Conservation (phyloP, 192 early-diverging fungal species). For the Mortierella claussenii region DNA sequence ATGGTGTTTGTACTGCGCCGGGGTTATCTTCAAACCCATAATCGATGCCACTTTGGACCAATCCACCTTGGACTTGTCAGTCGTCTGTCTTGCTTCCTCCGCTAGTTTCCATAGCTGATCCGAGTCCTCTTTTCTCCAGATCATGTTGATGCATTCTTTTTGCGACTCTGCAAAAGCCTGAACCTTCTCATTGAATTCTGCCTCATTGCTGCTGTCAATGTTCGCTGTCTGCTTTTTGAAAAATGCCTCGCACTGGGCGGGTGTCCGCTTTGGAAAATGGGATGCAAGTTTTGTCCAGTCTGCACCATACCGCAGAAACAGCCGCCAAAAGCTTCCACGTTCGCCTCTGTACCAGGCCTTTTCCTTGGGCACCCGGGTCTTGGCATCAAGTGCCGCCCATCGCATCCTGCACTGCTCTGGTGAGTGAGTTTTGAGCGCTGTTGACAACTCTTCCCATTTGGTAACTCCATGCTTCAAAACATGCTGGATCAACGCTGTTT, state of each 20-base stretch:
- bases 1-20: conserved; percentile 36
- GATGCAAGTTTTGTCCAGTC: conserved; percentile 23
- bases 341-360: conserved; percentile 40
- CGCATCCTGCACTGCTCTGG: conserved; percentile 32
- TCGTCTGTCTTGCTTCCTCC: neutral
- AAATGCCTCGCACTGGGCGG: conserved; percentile 4
- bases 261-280: conserved; percentile 6
- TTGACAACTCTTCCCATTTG: conserved; percentile 23
- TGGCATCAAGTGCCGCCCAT: conserved; percentile 37
- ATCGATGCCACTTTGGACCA: conserved; percentile 20
- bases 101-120: conserved; percentile 29
- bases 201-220: conserved; percentile 4
- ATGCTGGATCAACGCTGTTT: conserved; percentile 42
- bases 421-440: conserved; percentile 20
- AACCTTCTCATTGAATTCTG: neutral
- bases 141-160: neutral
- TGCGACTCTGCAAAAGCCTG: conserved; percentile 3
- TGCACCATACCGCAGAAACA: conserved; percentile 14
- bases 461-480: conserved; percentile 36
- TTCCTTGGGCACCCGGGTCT: conserved; percentile 5
- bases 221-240: conserved; percentile 12
- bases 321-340: conserved; percentile 38
- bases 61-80: neutral
- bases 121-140: conserved; percentile 40
- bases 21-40: conserved; percentile 5